phyloP scores from a whole-genome alignment of 768 basidiomycete genomes.

The Tulasnella sp. region DNA sequence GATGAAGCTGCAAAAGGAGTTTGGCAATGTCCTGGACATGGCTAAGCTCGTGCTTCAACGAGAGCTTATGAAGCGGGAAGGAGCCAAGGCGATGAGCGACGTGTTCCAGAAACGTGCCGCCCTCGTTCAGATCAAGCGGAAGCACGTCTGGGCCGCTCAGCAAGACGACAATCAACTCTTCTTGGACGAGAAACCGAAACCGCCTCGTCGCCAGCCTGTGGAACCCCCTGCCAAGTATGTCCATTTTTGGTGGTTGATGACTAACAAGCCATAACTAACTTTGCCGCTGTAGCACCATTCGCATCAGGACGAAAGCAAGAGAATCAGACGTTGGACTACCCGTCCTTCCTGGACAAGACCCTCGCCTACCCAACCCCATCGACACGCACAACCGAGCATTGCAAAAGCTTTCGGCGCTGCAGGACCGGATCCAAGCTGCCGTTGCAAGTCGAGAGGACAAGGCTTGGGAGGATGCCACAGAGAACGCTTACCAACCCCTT shows the following conservation, averaged over 20 bases:
- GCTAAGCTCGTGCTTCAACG: conserved; percentile 65
- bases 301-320: conserved; percentile 29
- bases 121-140: conserved; percentile 75
- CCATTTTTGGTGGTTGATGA: neutral
- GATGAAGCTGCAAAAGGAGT: conserved; percentile 70
- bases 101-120: conserved; percentile 78
- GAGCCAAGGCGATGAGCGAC: conserved; percentile 52
- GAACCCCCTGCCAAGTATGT: neutral
- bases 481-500: conserved; percentile 70
- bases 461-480: conserved; percentile 86
- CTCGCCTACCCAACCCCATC: conserved; percentile 31
- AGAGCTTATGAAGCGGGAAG: conserved; percentile 71
- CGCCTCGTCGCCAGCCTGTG: conserved; percentile 43
- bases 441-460: conserved; percentile 62
- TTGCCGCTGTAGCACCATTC: conserved; percentile 1
- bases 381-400: conserved; percentile 38
- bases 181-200: conserved; percentile 64
- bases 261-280: neutral
- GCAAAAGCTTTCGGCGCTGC: conserved; percentile 46
- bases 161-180: conserved; percentile 63
- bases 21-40: conserved; percentile 67
- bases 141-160: conserved; percentile 45
- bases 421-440: conserved; percentile 58
- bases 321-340: conserved; percentile 1
- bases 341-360: neutral